Evolutionary conservation across 148 eudicot genomes (phyloP).

Genomic region (Chenopodium quinoa): DNA sequence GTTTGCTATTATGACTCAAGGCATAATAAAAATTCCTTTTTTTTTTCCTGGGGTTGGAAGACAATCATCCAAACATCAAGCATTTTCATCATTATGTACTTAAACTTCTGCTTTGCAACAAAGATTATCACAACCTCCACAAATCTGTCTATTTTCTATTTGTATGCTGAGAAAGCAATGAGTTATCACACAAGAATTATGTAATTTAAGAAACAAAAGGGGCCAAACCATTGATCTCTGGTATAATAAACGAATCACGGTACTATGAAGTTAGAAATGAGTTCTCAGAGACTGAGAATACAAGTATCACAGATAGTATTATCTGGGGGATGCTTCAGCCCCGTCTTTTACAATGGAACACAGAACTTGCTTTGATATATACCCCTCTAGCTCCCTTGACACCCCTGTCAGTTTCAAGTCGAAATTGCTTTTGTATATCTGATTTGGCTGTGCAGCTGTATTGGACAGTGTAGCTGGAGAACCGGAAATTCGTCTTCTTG

Average conservation of each 20-base stretch:
- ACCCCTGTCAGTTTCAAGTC: conserved; percentile 78
- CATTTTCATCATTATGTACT: not conserved
- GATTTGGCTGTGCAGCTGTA: conserved; percentile 30
- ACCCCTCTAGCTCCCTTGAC: conserved; percentile 75
- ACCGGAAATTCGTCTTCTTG: conserved; percentile 77
- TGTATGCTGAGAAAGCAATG: not conserved
- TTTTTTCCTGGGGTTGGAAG: not conserved
- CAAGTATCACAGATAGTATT: conserved; percentile 3
- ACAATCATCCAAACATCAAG: not conserved
- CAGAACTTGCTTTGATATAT: conserved; percentile 75
- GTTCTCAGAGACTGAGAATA: conserved; percentile 59
- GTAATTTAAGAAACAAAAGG: not conserved
- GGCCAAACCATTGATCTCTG: not conserved
- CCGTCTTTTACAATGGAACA: conserved; percentile 64
- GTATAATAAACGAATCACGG: not conserved
- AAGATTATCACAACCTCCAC: not conserved
- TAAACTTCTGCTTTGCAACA: not conserved
- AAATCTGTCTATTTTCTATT: not conserved
- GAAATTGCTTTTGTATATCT: conserved; percentile 58
- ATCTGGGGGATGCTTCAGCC: conserved; percentile 62
- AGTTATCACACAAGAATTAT: not conserved
- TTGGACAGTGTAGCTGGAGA: conserved; percentile 41
- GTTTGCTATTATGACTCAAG: not conserved
- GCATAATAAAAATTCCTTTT: not conserved
- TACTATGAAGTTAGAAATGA: conserved; percentile 3